Base-by-base conservation (phyloP, 148 eudicot genomes). In the Suaeda aralocaspica region DNA sequence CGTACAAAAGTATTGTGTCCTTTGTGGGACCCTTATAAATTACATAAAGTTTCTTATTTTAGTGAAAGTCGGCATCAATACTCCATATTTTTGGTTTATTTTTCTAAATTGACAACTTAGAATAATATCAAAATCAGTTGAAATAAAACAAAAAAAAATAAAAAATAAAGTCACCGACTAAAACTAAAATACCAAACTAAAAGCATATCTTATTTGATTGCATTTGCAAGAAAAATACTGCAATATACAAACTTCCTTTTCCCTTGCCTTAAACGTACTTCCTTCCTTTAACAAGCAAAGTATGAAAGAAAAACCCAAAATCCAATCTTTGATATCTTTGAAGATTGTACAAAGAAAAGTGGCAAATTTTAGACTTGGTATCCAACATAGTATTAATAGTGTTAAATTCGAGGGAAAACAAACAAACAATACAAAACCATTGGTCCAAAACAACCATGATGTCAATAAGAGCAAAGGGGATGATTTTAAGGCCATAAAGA, bases 281-380 rank as follows among this genome's bases (percentile, higher is more conserved):
- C 62, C 21, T 48, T 48, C 58, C 39, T 58, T 49, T 9, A 12
- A 14, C 31, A 71, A 65, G 67, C 62, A 56, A 62, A 28, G 66
- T 28, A 45, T 19, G 83, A 55, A 24, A 79, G 69, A 71, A 81
- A 79, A 76, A 63, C 72, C 76, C 64, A 10, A 18, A 77, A 59
- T 67, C 29, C 63, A 30, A 36, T 24, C 67, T 69, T 77, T 65
- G 55, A 71, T 71, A 75, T 64, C 72, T 80, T 67, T 71, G 72
- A 84, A 82, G 65, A 92, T 92, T 90, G 92, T 92, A 69, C 97
- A 92, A 81, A 88, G 88, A 67, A 91, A 91, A 78, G 78, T 78
- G 51, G 33, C 79, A 53, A 80, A 72, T 79, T 81, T 84, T 63
- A 63, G 19, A 81, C 84, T 87, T 83, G 74, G 81, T 59, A 81